Conservation (phyloP, 2,329 filamentous ascomycete genomes). For the Trichoderma cornu-damae region DNA sequence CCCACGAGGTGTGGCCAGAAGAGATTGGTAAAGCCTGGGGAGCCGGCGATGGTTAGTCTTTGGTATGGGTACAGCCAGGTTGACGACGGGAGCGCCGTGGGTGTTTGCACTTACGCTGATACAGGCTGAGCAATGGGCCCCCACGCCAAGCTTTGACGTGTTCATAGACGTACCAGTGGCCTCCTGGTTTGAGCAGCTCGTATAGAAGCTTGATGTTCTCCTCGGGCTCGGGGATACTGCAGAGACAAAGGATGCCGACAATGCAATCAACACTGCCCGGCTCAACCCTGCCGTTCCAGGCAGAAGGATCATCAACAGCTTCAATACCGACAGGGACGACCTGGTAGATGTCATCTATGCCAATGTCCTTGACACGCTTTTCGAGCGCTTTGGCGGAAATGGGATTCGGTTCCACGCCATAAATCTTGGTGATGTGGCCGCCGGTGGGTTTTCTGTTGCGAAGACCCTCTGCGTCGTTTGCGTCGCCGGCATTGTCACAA, state of each 20-base stretch:
- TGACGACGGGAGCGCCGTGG: not conserved
- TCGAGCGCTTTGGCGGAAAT: conserved; percentile 47
- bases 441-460: conserved; percentile 12
- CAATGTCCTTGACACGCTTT: conserved; percentile 44
- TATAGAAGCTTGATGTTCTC: conserved; percentile 52
- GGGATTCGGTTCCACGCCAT: conserved; percentile 60
- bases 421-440: conserved; percentile 44
- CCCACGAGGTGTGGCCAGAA: conserved; percentile 50
- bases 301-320: conserved; percentile 41
- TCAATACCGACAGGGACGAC: conserved; percentile 60
- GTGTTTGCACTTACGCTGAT: conserved; percentile 44
- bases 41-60: not conserved
- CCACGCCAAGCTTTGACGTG: conserved; percentile 45
- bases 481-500: conserved; percentile 14
- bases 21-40: conserved; percentile 45
- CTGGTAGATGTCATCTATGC: conserved; percentile 53
- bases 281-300: conserved; percentile 44
- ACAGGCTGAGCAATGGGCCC: conserved; percentile 39
- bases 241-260: conserved; percentile 57
- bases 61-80: not conserved
- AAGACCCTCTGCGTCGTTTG: conserved; percentile 16
- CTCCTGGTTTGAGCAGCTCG: conserved; percentile 54
- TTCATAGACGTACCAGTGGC: conserved; percentile 59
- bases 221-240: conserved; percentile 57
- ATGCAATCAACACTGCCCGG: conserved; percentile 53